Base-by-base conservation (phyloP, 2,329 filamentous ascomycete genomes). In the Pestalotiopsis sp. region DNA sequence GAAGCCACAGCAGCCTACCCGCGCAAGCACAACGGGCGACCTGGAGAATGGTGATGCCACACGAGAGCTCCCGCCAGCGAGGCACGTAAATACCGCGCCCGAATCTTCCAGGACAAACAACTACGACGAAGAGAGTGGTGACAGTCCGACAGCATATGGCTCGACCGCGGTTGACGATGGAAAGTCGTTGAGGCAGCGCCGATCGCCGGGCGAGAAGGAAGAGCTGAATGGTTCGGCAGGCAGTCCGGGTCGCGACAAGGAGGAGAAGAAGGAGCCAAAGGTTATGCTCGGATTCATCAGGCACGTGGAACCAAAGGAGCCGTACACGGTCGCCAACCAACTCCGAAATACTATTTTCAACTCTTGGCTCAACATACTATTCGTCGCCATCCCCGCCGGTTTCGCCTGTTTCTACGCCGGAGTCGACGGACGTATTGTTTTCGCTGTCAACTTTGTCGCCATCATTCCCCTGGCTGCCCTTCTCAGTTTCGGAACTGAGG, bases 381-480 rank as follows among this genome's bases (percentile, higher is more conserved):
- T 97, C 25, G 65, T 97, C 17, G 90, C 91, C 25, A 94, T 93
- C 0, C 95, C 95, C 0, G 88, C 90, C 41, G 95, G 95, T 69
- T 93, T 97, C 74, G 92, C 88, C 2, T 79, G 95, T 65, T 88
- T 93, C 74, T 94, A 91, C 76, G 81, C 92, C 68, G 87, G 86
- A 23, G 69, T 73, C 17, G 72, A 75, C 25, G 77, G 76, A 39
- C 72, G 69, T 9, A 69, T 76, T 39, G 84, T 96, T 61, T 98
- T 98, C 76, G 88, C 95, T 67, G 88, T 98, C 80, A 98, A 98
- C 82, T 98, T 98, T 76, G 88, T 98, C 71, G 95, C 95, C 70
- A 97, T 98, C 73, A 91, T 98, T 69, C 95, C 95, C 0, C 85
- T 98, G 55, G 95, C 95, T 2, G 93, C 92, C 14, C 91, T 97